Percentiles rank a stretch among this genome's conserved stretches.
Conservation (phyloP, 1,284 basidiomycete genomes). For the Cerioporus squamosus region DNA sequence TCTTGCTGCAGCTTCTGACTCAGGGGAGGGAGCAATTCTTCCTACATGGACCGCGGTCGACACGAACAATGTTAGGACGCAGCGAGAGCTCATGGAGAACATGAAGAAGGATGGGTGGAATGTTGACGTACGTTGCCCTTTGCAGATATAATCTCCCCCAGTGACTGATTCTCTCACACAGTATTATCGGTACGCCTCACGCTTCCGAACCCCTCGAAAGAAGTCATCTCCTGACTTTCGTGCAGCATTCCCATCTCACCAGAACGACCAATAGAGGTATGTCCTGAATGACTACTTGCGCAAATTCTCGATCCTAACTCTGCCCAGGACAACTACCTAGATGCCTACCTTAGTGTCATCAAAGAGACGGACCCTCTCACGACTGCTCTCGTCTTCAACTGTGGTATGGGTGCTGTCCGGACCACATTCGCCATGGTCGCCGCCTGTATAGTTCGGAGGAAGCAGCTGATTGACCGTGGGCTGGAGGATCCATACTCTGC, state of each 20-base stretch:
- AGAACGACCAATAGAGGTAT: slow-evolving; percentile 83
- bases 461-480: slow-evolving; percentile 82
- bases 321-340: slow-evolving; percentile 87
- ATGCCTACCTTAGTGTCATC: slow-evolving; percentile 89
- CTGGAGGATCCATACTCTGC: slow-evolving; percentile 76
- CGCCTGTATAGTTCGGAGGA: slow-evolving; percentile 86
- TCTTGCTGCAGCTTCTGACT: slow-evolving; percentile 56
- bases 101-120: slow-evolving; percentile 88
- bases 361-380: slow-evolving; percentile 79
- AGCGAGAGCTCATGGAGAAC: slow-evolving; percentile 84
- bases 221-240: neutral
- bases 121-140: slow-evolving; percentile 65
- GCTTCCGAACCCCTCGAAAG: no score
- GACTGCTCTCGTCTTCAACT: slow-evolving; percentile 93
- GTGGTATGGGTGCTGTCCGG: slow-evolving; percentile 96
- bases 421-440: slow-evolving; percentile 99
- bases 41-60: slow-evolving; percentile 98
- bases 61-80: slow-evolving; percentile 82
- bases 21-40: slow-evolving; percentile 76
- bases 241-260: slow-evolving; percentile 91
- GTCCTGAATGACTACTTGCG: slow-evolving; percentile 6
- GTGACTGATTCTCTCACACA: slow-evolving; percentile 27
- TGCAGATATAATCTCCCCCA: no score
- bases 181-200: slow-evolving; percentile 61
- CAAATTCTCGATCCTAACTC: neutral